phyloP scores from a whole-genome alignment of 768 basidiomycete species.

The Rhizopogon vesiculosus region DNA sequence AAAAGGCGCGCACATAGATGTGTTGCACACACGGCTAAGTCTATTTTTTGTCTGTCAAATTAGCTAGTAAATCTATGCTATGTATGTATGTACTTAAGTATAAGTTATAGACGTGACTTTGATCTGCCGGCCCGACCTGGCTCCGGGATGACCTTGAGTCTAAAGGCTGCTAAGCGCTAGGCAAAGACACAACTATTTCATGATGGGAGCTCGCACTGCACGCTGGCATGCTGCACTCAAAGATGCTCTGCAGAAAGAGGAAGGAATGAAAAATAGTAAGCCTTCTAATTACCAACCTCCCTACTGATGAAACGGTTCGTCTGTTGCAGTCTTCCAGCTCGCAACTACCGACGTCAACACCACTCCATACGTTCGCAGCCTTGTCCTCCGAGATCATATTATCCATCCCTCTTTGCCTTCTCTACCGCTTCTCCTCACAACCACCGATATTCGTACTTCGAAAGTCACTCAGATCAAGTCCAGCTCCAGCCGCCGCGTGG shows the following conservation, averaged over 20 bases:
- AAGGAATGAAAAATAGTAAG: conserved; percentile 27
- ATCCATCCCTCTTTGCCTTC: conserved; percentile 34
- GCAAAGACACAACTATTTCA: neutral
- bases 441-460: conserved; percentile 70
- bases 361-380: conserved; percentile 60
- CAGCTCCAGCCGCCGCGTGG: conserved; percentile 36
- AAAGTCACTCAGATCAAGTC: conserved; percentile 57
- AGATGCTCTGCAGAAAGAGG: conserved; percentile 35
- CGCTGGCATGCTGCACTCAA: conserved; percentile 46
- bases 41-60: neutral
- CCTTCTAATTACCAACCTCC: neutral
- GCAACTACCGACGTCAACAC: conserved; percentile 22
- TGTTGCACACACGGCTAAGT: neutral
- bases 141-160: no score
- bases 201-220: conserved; percentile 22
- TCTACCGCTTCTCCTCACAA: conserved; percentile 58
- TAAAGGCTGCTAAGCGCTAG: no score
- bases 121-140: no score
- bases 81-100: neutral
- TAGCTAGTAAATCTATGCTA: neutral
- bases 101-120: neutral
- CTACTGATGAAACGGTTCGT: neutral
- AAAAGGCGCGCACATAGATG: conserved; percentile 15
- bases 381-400: conserved; percentile 58
- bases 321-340: conserved; percentile 50